Evolutionary conservation across 1,139 yeast species (phyloP), one percentile per base, ranked within the genome.

Genomic region (Yamadazyma epiphylla): DNA sequence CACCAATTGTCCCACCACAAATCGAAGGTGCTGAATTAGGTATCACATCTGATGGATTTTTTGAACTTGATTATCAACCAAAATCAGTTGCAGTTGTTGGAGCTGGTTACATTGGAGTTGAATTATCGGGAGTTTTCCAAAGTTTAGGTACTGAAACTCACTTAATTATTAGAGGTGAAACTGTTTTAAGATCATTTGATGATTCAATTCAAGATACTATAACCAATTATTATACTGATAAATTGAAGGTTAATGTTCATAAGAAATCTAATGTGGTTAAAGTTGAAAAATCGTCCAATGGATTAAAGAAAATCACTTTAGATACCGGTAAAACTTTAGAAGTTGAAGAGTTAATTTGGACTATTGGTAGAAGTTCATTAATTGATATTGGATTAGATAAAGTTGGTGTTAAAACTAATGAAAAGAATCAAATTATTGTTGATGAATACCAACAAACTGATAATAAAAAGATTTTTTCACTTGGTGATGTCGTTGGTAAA

Each of bases 91-190:
- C 95, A 2, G 72, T 94, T 41, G 95, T 91, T 11, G 99, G 99
- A 45, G 96, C 96, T 23, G 99, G 99, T 27, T 91, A 91, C 64
- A 91, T 91, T 55, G 97, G 96, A 35, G 84, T 88, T 28, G 99
- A 91, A 62, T 74, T 91, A 33, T 84, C 96, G 4, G 98, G 98
- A 41, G 87, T 91, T 27, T 91, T 91, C 76, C 72, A 82, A 42
- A 87, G 88, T 19, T 70, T 91, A 38, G 95, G 95, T 10, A 57
- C 89, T n/a, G 87, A 91, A 46, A 82, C 95, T 29, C 89, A 85
- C 54, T 59, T 91, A 57, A 75, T 89, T 39, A 84, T 91, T 40
- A 80, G 99, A 63, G 94, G 95, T 45, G 91, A 88, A 38, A 80
- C 89, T 5, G 89, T 91, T 21, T 70, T 91, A 55, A 77, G 97